Percentiles rank a stretch among this genome's conserved stretches.
phyloP scores from a whole-genome alignment of 441 rosid species.

The Melianthus villosus region DNA sequence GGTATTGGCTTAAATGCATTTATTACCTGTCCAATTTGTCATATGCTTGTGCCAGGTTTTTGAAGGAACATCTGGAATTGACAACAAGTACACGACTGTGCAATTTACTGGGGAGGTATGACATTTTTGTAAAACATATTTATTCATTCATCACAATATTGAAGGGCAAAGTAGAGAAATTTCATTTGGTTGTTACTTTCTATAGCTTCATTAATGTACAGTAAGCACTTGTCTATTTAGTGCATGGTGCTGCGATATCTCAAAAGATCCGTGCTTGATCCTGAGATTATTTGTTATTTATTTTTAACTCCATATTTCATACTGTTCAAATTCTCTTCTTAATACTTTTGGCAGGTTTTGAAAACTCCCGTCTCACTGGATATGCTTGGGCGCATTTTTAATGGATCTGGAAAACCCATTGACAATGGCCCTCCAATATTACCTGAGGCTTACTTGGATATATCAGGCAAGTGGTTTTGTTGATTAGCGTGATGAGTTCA shows the following conservation, averaged over 20 bases:
- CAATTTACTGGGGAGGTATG: conserved; percentile 92
- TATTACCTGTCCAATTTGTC: neutral
- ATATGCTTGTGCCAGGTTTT: conserved; percentile 41
- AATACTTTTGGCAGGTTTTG: conserved; percentile 81
- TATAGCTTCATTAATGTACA: too few relatives aligned
- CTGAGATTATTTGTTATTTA: neutral
- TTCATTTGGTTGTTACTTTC: neutral
- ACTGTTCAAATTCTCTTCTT: conserved; percentile 10
- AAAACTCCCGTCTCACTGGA: conserved; percentile 92
- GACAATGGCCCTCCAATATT: conserved; percentile 96
- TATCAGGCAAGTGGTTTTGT: conserved; percentile 43
- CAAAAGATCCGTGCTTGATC: neutral
- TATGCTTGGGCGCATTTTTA: conserved; percentile 98
- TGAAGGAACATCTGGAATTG: conserved; percentile 94
- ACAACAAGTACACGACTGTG: conserved; percentile 82
- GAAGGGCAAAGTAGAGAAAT: neutral
- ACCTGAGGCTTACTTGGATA: conserved; percentile 94
- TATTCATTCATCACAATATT: neutral
- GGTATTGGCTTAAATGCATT: neutral
- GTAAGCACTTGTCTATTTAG: too few relatives aligned
- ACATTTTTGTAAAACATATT: neutral
- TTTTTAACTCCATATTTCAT: neutral
- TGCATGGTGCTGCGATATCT: too few relatives aligned
- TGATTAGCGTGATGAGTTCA: neutral
- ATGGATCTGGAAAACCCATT: conserved; percentile 97